A percentile compares a stretch with the other conserved stretches of the same genome.
These are phyloP conservation scores for Lepidium aucheri DNA, from an alignment of 345 rosid species.

Conservation along the genomic window DNA sequence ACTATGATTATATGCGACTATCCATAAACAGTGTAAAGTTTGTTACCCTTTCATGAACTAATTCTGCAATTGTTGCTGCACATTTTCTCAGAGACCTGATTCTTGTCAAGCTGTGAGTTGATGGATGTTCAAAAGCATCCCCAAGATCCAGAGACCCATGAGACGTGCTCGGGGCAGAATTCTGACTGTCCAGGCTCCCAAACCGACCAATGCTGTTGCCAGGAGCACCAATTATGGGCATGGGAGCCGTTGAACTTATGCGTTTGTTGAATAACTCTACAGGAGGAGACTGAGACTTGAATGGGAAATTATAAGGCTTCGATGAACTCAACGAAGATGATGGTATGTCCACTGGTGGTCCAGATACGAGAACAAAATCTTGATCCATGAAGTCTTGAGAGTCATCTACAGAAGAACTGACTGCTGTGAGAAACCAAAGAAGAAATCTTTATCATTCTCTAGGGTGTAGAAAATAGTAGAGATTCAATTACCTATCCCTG, in stretches of 20 bases:
- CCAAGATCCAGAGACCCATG: conserved; percentile 68
- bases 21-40: background rate
- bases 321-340: conserved; percentile 49
- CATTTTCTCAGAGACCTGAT: conserved; percentile 68
- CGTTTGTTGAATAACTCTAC: conserved; percentile 29
- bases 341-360: conserved; percentile 65
- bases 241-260: conserved; percentile 46
- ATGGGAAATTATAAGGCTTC: conserved; percentile 44
- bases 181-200: conserved; percentile 61
- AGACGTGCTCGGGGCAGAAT: conserved; percentile 69
- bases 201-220: conserved; percentile 25
- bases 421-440: conserved; percentile 4
- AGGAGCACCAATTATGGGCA: conserved; percentile 50
- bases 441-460: background rate
- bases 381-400: conserved; percentile 79
- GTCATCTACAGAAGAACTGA: conserved; percentile 43
- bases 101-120: conserved; percentile 58
- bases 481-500: conserved; percentile 49
- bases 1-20: background rate
- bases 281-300: conserved; percentile 45
- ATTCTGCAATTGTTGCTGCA: conserved; percentile 60
- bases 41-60: conserved; percentile 61
- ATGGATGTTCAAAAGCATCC: conserved; percentile 72
- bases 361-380: conserved; percentile 82
- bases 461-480: background rate